Percentiles rank a stretch among this genome's conserved stretches.
These are phyloP conservation scores for Sphaerosporella brunnea DNA, from an alignment of 495 filamentous ascomycete genomes.

Conservation along the genomic window DNA sequence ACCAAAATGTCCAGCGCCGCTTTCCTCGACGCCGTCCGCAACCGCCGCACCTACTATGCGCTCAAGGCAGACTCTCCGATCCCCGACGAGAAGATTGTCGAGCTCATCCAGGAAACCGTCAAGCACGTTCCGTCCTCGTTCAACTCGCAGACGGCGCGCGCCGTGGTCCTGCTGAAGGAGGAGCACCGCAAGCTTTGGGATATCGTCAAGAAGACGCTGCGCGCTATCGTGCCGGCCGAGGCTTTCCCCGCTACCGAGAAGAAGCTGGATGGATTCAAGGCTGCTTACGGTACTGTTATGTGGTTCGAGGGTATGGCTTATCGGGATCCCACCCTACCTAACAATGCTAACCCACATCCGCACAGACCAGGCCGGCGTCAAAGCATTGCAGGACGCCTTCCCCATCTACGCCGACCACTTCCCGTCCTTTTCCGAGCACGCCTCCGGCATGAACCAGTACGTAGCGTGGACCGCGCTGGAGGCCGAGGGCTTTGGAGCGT, in stretches of 20 bases:
- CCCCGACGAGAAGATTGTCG: slow-evolving; percentile 35
- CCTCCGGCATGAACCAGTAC: slow-evolving; percentile 49
- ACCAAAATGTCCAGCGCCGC: slow-evolving; percentile 19
- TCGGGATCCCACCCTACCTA: background rate
- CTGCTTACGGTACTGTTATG: slow-evolving; percentile 37
- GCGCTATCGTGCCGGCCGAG: slow-evolving; percentile 39
- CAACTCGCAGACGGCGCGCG: slow-evolving; percentile 48
- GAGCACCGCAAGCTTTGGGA: slow-evolving; percentile 52
- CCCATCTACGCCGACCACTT: slow-evolving; percentile 43
- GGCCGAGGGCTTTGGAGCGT: slow-evolving; percentile 51
- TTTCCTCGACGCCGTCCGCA: slow-evolving; percentile 37
- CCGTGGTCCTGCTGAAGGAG: slow-evolving; percentile 41
- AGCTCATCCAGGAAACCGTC: slow-evolving; percentile 38
- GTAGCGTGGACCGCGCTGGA: slow-evolving; percentile 48
- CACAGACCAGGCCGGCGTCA: slow-evolving; percentile 37
- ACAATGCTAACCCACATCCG: slow-evolving; percentile 1
- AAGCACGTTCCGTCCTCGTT: slow-evolving; percentile 38
- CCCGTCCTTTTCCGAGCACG: slow-evolving; percentile 44
- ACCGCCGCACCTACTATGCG: slow-evolving; percentile 41
- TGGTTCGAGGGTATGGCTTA: slow-evolving; percentile 26
- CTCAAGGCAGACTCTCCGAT: slow-evolving; percentile 40
- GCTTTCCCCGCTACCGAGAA: slow-evolving; percentile 33
- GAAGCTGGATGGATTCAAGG: slow-evolving; percentile 36
- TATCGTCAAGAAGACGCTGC: slow-evolving; percentile 36
- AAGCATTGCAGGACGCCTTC: slow-evolving; percentile 36